A percentile compares a stretch with the other conserved stretches of the same genome.
Evolutionary conservation across 2,329 filamentous ascomycete genomes (phyloP).

Genomic region (Cadophora gregata): DNA sequence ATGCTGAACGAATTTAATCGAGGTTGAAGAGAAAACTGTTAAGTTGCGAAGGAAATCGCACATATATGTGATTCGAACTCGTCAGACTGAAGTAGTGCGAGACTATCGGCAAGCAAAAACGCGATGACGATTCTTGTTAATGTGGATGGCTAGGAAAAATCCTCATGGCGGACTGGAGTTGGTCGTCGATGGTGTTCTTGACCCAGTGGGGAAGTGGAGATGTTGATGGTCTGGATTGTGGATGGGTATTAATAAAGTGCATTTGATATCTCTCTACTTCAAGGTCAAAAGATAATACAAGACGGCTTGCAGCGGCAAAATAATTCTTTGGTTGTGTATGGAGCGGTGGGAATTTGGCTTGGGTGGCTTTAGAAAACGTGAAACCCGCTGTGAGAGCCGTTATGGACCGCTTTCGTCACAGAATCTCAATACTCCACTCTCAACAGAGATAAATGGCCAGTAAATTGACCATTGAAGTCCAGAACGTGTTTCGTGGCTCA

Average conservation of each 20-base stretch:
- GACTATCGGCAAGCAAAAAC: neutral
- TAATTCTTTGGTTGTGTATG: neutral
- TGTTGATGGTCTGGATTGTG: neutral
- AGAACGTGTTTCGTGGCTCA: too few species aligned
- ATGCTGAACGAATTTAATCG: neutral
- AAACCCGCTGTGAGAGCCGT: too few species aligned
- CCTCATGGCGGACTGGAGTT: too few species aligned
- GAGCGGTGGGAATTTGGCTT: too few species aligned
- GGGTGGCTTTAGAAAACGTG: too few species aligned
- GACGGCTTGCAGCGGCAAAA: neutral
- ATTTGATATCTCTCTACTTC: neutral
- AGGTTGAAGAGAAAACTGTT: neutral
- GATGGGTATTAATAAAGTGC: neutral
- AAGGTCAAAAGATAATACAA: neutral
- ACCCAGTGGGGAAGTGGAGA: neutral
- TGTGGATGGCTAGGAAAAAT: too few species aligned
- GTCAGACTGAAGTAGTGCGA: neutral
- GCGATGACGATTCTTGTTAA: neutral
- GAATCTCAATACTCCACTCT: too few species aligned
- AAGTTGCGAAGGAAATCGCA: neutral
- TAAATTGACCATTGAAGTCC: too few species aligned
- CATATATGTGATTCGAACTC: neutral
- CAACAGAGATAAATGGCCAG: too few species aligned
- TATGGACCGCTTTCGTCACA: too few species aligned
- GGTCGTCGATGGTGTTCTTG: neutral